A percentile compares a stretch with the other conserved stretches of the same genome.
phyloP scores from a whole-genome alignment of 2,329 filamentous ascomycete species.

The Calonectria crousiana region DNA sequence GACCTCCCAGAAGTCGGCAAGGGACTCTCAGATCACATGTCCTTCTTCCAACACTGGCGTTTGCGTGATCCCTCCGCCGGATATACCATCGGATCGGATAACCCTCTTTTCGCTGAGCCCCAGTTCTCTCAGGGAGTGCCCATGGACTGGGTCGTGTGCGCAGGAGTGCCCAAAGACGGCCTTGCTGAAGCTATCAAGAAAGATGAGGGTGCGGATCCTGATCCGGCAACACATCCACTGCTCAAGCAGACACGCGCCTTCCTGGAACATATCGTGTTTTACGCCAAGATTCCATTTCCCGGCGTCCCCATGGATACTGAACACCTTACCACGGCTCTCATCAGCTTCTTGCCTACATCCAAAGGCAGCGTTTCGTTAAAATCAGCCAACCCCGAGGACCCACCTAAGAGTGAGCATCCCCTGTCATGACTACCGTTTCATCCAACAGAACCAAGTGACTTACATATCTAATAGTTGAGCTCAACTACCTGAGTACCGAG shows the following conservation, averaged over 20 bases:
- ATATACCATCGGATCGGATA: slow-evolving; percentile 41
- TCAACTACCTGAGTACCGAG: slow-evolving; percentile 17
- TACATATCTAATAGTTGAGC: slow-evolving; percentile 28
- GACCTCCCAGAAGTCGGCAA: slow-evolving; percentile 63
- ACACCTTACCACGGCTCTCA: slow-evolving; percentile 37
- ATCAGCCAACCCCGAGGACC: slow-evolving; percentile 35
- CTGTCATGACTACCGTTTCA: neutral
- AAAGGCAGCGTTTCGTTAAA: slow-evolving; percentile 36
- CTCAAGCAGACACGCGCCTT: slow-evolving; percentile 41
- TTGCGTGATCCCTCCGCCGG: slow-evolving; percentile 49
- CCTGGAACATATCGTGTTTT: slow-evolving; percentile 35
- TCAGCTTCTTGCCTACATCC: slow-evolving; percentile 41
- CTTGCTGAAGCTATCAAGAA: slow-evolving; percentile 47
- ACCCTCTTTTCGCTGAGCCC: too few species aligned
- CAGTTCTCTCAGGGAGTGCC: too few species aligned
- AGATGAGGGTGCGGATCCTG: slow-evolving; percentile 48
- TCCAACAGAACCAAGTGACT: too few species aligned
- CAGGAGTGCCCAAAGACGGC: slow-evolving; percentile 41
- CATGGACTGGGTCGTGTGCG: slow-evolving; percentile 52
- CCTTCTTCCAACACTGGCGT: slow-evolving; percentile 46
- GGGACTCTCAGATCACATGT: slow-evolving; percentile 49
- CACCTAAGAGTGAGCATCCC: slow-evolving; percentile 35
- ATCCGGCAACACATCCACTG: slow-evolving; percentile 48
- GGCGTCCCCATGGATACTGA: slow-evolving; percentile 36
- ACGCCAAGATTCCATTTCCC: slow-evolving; percentile 40